Evolutionary conservation across 441 rosid genomes (phyloP).

Genomic region (Gossypium schwendimanii): DNA sequence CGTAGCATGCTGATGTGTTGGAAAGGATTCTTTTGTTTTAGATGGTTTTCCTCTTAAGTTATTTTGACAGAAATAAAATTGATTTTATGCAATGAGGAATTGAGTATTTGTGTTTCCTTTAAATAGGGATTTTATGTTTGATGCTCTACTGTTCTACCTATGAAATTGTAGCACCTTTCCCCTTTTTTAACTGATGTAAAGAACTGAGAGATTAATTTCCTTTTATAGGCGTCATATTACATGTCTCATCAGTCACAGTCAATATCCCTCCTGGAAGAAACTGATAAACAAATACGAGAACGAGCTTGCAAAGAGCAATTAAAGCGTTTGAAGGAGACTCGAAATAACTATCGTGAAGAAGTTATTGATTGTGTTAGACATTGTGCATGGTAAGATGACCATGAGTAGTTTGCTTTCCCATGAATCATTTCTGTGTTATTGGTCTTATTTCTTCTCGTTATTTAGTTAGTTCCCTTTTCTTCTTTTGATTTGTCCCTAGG

Average conservation of each 20-base stretch:
- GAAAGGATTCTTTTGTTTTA: neutral
- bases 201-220: constrained; percentile 9
- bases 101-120: neutral
- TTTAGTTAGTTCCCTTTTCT: neutral
- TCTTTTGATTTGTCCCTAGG: constrained; percentile 1
- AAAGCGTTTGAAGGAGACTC: constrained; percentile 86
- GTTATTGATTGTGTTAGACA: constrained; percentile 83
- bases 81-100: constrained; percentile 3
- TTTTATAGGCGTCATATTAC: constrained; percentile 76
- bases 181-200: neutral
- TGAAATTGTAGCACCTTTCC: neutral
- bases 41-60: neutral
- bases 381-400: constrained; percentile 68
- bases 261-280: constrained; percentile 79
- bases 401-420: constrained; percentile 7
- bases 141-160: neutral
- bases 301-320: constrained; percentile 57
- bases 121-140: neutral
- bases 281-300: constrained; percentile 88
- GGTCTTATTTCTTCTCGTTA: neutral
- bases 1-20: neutral
- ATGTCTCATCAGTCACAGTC: constrained; percentile 81
- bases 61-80: neutral
- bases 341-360: constrained; percentile 75
- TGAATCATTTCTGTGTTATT: constrained; percentile 9